Percentiles rank a stretch among this genome's conserved stretches.
Evolutionary conservation across 805 yeast genomes (phyloP).

Genomic region (Teunomyces kruisii): DNA sequence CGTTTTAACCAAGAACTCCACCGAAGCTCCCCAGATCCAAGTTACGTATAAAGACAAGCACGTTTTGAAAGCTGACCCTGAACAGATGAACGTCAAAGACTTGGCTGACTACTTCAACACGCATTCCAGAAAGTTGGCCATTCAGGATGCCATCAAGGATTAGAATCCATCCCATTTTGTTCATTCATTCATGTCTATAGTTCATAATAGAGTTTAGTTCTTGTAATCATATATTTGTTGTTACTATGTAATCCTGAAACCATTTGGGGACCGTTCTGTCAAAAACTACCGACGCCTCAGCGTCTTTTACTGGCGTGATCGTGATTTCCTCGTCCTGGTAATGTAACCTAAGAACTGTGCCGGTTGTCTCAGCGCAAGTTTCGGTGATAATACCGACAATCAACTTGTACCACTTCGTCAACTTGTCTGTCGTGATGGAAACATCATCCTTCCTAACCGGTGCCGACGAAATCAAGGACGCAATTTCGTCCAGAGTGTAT

Average conservation of each 20-base stretch:
- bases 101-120: conserved; percentile 67
- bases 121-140: conserved; percentile 75
- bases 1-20: conserved; percentile 49
- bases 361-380: not conserved
- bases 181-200: not conserved
- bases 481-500: conserved; percentile 4
- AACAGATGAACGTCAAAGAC: conserved; percentile 61
- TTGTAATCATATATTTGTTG: conserved; percentile 2
- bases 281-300: conserved; percentile 5
- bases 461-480: not conserved
- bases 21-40: conserved; percentile 57
- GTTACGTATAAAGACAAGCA: conserved; percentile 83
- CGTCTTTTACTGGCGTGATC: not conserved
- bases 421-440: not conserved
- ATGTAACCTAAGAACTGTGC: not conserved
- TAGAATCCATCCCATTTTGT: conserved; percentile 2
- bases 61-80: conserved; percentile 66
- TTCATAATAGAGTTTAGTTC: conserved; percentile 6
- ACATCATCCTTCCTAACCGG: not conserved
- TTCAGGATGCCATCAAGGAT: conserved; percentile 64
- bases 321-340: not conserved
- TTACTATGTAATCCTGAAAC: conserved; percentile 13
- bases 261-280: conserved; percentile 15
- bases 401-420: conserved; percentile 17
- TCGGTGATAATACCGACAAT: not conserved